Conservation (phyloP, 805 yeast genomes). For the Wickerhamiella allomyrinae region DNA sequence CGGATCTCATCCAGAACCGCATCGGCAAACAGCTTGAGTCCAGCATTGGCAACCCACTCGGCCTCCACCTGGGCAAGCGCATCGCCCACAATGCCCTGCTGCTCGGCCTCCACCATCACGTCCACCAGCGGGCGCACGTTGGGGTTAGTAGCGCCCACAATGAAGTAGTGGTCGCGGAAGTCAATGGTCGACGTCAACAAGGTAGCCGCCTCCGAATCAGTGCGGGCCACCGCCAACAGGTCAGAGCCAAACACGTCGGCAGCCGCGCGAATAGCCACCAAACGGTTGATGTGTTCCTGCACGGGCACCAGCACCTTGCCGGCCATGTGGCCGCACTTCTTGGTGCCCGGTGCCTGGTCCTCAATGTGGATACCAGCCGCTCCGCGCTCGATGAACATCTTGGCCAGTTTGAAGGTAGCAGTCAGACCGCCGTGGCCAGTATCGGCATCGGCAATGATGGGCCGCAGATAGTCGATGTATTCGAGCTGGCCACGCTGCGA, state of each 20-base stretch:
- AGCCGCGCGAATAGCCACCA: slow-evolving; percentile 85
- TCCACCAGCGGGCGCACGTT: slow-evolving; percentile 57
- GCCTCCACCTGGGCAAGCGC: slow-evolving; percentile 59
- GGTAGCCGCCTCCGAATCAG: slow-evolving; percentile 97
- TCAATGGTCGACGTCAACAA: slow-evolving; percentile 87
- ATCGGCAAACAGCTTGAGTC: slow-evolving; percentile 76
- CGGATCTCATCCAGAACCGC: slow-evolving; percentile 78
- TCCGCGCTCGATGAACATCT: slow-evolving; percentile 92
- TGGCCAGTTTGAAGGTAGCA: slow-evolving; percentile 88
- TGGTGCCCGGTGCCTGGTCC: slow-evolving; percentile 98
- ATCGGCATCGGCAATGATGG: slow-evolving; percentile 94
- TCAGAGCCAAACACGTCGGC: slow-evolving; percentile 89
- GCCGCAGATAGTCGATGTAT: slow-evolving; percentile 78
- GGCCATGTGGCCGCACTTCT: slow-evolving; percentile 98
- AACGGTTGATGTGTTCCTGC: slow-evolving; percentile 91
- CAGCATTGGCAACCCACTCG: slow-evolving; percentile 72
- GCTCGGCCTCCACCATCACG: slow-evolving; percentile 71
- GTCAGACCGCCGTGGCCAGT: slow-evolving; percentile 99
- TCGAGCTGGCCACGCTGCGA: slow-evolving; percentile 57
- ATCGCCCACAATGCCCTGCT: slow-evolving; percentile 54
- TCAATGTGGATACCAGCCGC: slow-evolving; percentile 98
- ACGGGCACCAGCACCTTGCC: slow-evolving; percentile 96
- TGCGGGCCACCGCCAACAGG: slow-evolving; percentile 79
- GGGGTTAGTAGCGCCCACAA: slow-evolving; percentile 84
- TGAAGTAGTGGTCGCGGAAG: slow-evolving; percentile 83